Evolutionary conservation across 352 stramenopile genomes (phyloP).

Genomic region (Phytophthora brassicae): DNA sequence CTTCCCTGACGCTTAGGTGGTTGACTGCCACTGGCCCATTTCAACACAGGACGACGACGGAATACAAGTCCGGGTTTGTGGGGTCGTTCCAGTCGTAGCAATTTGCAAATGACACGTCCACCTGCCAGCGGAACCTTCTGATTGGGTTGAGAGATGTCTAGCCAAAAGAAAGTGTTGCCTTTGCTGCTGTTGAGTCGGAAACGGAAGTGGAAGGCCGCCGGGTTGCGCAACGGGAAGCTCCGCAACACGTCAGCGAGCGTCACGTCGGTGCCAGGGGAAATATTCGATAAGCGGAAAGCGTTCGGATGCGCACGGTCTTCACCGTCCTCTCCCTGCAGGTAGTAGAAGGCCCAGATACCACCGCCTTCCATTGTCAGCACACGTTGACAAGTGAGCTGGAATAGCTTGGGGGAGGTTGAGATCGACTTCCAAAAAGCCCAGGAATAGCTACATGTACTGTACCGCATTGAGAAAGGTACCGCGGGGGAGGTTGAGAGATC

Average conservation of each 20-base stretch:
- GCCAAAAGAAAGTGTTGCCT: conserved; percentile 75
- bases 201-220: conserved; percentile 75
- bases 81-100: conserved; percentile 67
- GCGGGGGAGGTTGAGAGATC: conserved; percentile 5
- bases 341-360: conserved; percentile 87
- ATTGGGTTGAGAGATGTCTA: conserved; percentile 56
- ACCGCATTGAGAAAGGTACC: too few species aligned
- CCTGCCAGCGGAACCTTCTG: conserved; percentile 77
- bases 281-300: conserved; percentile 50
- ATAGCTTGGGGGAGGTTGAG: conserved; percentile 16
- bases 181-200: conserved; percentile 77
- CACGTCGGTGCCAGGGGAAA: conserved; percentile 40
- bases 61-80: conserved; percentile 67
- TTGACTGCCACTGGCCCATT: conserved; percentile 43
- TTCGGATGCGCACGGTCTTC: conserved; percentile 85
- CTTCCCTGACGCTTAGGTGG: conserved; percentile 25
- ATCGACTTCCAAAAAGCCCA: neutral
- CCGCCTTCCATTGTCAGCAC: conserved; percentile 25
- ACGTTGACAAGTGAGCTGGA: conserved; percentile 14
- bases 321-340: conserved; percentile 85
- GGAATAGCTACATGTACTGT: conserved; percentile 9
- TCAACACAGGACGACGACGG: conserved; percentile 70
- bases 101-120: conserved; percentile 82
- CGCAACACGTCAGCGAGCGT: conserved; percentile 72
- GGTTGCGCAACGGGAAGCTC: conserved; percentile 61